Evolutionary conservation across 805 yeast genomes (phyloP).

Genomic region (Hemisphaericaspora nanyangensis): DNA sequence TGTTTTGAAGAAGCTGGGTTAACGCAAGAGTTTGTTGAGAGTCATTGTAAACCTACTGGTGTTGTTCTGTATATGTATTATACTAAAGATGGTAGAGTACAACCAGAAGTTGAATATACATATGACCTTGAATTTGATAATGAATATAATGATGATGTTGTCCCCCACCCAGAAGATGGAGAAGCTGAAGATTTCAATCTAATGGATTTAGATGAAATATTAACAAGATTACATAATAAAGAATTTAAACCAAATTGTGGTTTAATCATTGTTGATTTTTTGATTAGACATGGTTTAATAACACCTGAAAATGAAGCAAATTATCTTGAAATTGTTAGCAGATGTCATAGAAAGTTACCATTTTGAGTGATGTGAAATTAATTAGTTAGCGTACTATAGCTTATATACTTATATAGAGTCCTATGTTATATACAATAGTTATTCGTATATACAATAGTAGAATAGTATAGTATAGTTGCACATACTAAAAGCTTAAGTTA

Average conservation of each 20-base stretch:
- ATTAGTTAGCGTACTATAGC: too few species aligned
- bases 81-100: constrained; percentile 52
- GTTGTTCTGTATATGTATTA: constrained; percentile 63
- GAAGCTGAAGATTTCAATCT: constrained; percentile 71
- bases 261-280: constrained; percentile 63
- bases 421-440: too few species aligned
- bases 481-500: too few species aligned
- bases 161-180: constrained; percentile 48
- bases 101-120: constrained; percentile 83
- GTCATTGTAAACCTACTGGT: constrained; percentile 52
- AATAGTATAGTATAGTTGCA: too few species aligned
- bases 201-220: constrained; percentile 57
- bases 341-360: constrained; percentile 67
- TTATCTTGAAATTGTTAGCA: constrained; percentile 53
- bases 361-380: constrained; percentile 63
- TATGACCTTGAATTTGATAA: constrained; percentile 64
- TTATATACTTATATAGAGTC: too few species aligned
- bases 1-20: constrained; percentile 89
- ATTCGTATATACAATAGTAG: too few species aligned
- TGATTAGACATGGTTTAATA: constrained; percentile 78
- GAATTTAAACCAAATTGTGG: constrained; percentile 92
- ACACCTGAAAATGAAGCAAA: constrained; percentile 64
- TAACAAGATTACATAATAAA: constrained; percentile 43
- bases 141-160: constrained; percentile 26
- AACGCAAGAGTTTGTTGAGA: constrained; percentile 44